Percentiles rank a stretch among this genome's conserved stretches.
These are phyloP conservation scores for Lasiodiplodia sp. DNA, from an alignment of 2,329 filamentous ascomycete genomes.

Conservation along the genomic window DNA sequence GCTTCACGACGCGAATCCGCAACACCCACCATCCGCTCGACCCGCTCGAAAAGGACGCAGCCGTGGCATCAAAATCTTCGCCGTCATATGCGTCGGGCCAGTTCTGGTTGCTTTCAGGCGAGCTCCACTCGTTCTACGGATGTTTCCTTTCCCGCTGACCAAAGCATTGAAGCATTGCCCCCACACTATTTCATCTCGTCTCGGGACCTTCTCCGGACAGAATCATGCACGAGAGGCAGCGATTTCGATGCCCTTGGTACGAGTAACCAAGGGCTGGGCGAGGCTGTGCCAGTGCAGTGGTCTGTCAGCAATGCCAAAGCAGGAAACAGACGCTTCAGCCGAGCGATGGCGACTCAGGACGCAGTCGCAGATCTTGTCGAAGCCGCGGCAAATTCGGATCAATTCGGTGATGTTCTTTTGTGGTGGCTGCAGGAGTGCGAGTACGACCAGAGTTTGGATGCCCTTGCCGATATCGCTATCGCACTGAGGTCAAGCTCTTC, in stretches of 20 bases:
- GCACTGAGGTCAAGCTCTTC: conserved; percentile 3
- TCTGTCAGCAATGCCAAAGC: conserved; percentile 4
- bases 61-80: background rate
- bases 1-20: background rate
- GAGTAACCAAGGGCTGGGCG: conserved; percentile 15
- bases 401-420: conserved; percentile 6
- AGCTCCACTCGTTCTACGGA: background rate
- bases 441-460: background rate
- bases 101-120: background rate
- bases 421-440: background rate
- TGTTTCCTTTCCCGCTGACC: background rate
- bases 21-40: background rate
- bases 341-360: conserved; percentile 1
- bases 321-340: background rate
- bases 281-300: background rate
- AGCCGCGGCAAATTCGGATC: conserved; percentile 23
- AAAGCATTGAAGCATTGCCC: background rate
- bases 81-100: background rate
- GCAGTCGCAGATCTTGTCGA: background rate
- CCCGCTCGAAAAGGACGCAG: background rate
- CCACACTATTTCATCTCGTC: background rate
- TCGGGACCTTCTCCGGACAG: background rate
- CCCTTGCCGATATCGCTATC: conserved; percentile 20
- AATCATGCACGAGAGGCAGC: conserved; percentile 7
- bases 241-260: background rate